Percentiles rank a stretch among this genome's conserved stretches.
These are phyloP conservation scores for Dendrocalamus latiflorus DNA, from an alignment of 202 grass and related monocot species.

Conservation along the genomic window DNA sequence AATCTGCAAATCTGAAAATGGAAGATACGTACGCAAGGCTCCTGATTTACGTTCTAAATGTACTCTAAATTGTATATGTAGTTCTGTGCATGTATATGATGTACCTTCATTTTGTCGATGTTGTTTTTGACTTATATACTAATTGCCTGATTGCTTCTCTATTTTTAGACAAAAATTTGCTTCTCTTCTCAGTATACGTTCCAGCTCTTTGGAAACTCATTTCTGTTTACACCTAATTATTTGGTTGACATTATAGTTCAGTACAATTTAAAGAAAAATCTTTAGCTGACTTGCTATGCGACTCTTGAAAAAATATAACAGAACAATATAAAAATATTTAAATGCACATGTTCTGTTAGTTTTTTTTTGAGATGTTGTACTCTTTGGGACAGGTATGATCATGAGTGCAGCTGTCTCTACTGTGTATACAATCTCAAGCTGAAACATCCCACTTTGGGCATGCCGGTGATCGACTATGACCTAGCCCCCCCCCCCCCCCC, in stretches of 20 bases:
- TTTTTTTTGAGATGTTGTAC: too few relatives aligned
- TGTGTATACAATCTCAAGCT: too few relatives aligned
- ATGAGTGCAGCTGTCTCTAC: too few relatives aligned
- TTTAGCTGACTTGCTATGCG: too few relatives aligned
- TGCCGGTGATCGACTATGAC: constrained; percentile 82
- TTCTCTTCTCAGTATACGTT: neutral
- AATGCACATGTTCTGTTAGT: neutral
- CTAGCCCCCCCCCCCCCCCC: too few relatives aligned
- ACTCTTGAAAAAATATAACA: too few relatives aligned
- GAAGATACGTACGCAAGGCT: too few relatives aligned
- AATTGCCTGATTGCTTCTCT: neutral
- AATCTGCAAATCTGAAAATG: neutral
- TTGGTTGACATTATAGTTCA: constrained; percentile 9
- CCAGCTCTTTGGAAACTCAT: neutral
- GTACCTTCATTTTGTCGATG: neutral
- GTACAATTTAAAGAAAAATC: too few relatives aligned
- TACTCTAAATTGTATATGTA: neutral
- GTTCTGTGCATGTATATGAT: neutral
- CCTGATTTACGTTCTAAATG: too few relatives aligned
- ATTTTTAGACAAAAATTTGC: neutral
- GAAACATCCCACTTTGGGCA: too few relatives aligned
- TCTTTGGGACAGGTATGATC: too few relatives aligned
- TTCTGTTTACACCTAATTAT: neutral
- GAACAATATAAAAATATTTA: too few relatives aligned
- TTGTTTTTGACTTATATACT: neutral